Evolutionary conservation across 176 grass and related monocot species (phyloP), one percentile per base, ranked within the genome.

Genomic region (Oryza rufipogon): DNA sequence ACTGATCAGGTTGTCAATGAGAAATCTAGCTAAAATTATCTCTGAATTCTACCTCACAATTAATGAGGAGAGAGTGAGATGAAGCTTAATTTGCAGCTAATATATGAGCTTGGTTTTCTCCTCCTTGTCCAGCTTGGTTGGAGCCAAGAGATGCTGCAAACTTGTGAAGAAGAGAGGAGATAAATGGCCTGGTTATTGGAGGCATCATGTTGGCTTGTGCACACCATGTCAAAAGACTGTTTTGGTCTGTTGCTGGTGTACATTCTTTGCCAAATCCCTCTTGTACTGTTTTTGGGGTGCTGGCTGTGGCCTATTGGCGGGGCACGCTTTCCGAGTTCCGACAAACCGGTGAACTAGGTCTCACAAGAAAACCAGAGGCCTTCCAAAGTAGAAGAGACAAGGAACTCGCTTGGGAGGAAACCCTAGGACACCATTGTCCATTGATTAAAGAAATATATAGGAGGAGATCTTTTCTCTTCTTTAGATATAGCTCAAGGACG

Each of bases 371-470:
- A 74, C 56, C 60, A 63, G 47, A 23, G 78, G 58, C 15, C 26
- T 38, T 82, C 84, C 88, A 89, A 86, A 38, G 60, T 11, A 83
- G 49, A 79, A 78, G 60, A 77, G 88, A 90, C 88, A 86, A 86
- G 1, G 1, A 20, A 83, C 58, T 78, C 61, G 23, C 84, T 68
- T 90, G 48, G 81, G 66, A 73, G 47, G 67, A 85, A 72, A 87
- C 66, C 34, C 56, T 63, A 68, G 30, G 73, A 9, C 32, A 68
- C 13, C 66, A 66, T 38, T 38, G 5, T 38, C 36, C 36, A 38
- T 81, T 52, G 52, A 30, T 63, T 63, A 64, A 77, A 75, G 19
- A 75, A 51, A 80, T 75, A 23, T 68, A 28, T 20, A 17, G 34
- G 16, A 7, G 23, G 13, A 69, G 3, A 25, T 36, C 7, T 41